phyloP scores from a whole-genome alignment of 805 yeast genomes.

The Nakazawaea molendinolei region DNA sequence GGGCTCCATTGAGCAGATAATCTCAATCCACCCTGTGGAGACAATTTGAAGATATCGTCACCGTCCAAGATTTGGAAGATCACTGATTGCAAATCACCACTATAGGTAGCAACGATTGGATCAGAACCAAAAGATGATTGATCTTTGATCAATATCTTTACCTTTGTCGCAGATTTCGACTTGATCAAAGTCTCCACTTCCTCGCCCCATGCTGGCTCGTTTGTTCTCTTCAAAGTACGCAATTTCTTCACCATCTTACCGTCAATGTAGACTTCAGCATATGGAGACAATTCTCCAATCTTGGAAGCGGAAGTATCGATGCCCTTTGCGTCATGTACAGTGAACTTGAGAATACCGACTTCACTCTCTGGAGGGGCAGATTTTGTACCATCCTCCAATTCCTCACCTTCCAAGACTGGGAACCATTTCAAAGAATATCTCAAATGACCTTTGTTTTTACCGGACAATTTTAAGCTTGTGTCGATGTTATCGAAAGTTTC shows the following conservation, averaged over 20 bases:
- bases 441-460: conserved; percentile 50
- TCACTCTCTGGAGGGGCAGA: conserved; percentile 52
- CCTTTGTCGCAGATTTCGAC: conserved; percentile 48
- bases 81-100: conserved; percentile 47
- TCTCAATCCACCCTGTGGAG: conserved; percentile 49
- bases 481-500: conserved; percentile 35
- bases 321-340: conserved; percentile 52
- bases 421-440: conserved; percentile 50
- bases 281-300: conserved; percentile 52
- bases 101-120: conserved; percentile 45
- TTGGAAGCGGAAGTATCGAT: conserved; percentile 48
- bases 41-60: conserved; percentile 40
- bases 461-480: conserved; percentile 39
- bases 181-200: conserved; percentile 54
- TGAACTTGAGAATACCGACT: conserved; percentile 64
- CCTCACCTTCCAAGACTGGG: conserved; percentile 38
- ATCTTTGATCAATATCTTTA: conserved; percentile 57
- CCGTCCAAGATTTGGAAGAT: conserved; percentile 43
- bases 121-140: conserved; percentile 41
- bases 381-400: conserved; percentile 42
- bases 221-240: conserved; percentile 58
- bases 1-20: conserved; percentile 68
- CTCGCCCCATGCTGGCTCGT: conserved; percentile 71
- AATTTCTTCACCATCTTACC: conserved; percentile 47
- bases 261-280: conserved; percentile 59